Evolutionary conservation across 2,329 filamentous ascomycete genomes (phyloP).

Genomic region (Ophiostoma ips): DNA sequence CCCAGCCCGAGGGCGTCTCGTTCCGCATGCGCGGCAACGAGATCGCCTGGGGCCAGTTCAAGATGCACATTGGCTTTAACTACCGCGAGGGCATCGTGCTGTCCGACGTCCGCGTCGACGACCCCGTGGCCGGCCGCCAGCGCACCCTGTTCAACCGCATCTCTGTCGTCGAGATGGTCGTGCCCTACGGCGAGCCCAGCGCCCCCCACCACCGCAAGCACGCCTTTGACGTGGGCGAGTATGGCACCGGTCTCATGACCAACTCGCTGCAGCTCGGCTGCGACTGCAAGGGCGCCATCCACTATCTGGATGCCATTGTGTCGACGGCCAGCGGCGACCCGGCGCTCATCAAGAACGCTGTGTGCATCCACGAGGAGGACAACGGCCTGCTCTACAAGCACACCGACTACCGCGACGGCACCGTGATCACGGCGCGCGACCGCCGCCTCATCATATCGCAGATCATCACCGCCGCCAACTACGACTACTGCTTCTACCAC

Average conservation of each 20-base stretch:
- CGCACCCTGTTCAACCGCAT: constrained; percentile 78
- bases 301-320: constrained; percentile 82
- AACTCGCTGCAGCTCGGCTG: constrained; percentile 64
- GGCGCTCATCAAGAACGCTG: constrained; percentile 77
- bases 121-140: constrained; percentile 50
- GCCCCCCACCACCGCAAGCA: constrained; percentile 70
- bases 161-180: constrained; percentile 86
- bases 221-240: constrained; percentile 65
- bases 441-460: constrained; percentile 80
- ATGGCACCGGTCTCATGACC: constrained; percentile 67
- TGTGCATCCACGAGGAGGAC: constrained; percentile 93
- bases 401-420: constrained; percentile 84
- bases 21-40: constrained; percentile 54
- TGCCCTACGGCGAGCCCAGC: constrained; percentile 74
- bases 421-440: constrained; percentile 70
- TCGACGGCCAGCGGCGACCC: constrained; percentile 64
- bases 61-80: constrained; percentile 86
- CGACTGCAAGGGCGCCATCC: constrained; percentile 81
- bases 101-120: constrained; percentile 80
- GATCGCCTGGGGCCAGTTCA: constrained; percentile 87
- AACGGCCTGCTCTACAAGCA: constrained; percentile 88
- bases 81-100: constrained; percentile 84
- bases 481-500: constrained; percentile 52
- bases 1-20: constrained; percentile 69
- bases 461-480: constrained; percentile 91